Evolutionary conservation across 257 asterid genomes (phyloP), one percentile per base, ranked within the genome.

Genomic region (Solanum paucissectum): DNA sequence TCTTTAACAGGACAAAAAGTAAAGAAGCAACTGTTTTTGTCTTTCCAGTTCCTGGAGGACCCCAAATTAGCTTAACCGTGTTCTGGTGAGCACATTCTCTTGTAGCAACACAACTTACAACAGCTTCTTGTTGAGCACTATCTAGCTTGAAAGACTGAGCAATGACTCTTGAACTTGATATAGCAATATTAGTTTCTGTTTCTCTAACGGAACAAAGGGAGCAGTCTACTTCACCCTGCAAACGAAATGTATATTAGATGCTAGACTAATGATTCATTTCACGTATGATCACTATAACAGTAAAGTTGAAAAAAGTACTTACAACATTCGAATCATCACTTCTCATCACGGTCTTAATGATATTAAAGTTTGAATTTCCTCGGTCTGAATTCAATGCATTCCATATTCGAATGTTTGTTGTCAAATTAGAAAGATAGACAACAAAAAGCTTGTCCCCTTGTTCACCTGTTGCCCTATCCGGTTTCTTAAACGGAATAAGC

Each of bases 11-110:
- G 25, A 84, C 34, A 23, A 64, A 88, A 7, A 90, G 68, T 27
- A 93, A 66, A 2, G 92, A 84, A 16, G 93, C 88, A 14, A 91
- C 85, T 9, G 96, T 93, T 38, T 90, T 93, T 0, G 94, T 93
- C 49, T 93, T 92, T 29, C 94, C 94, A 1, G 94, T 93, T 29
- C 94, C 94, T 0, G 94, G 94, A 0, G 95, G 94, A 58, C 94
- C 94, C 94, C 94, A 92, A 40, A 91, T 88, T 84, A 93, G 88
- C 92, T 90, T 91, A 16, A 90, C 91, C 16, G 33, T 89, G 4
- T 75, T 92, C 55, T 2, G 33, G 2, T 93, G 93, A 34, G 0
- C 12, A 49, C 95, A 93, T 86, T 87, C 86, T 46, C 88, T 88
- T 14, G 91, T 40, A 6, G 88, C 89, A 83, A 92, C 21, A 60